Conservation (phyloP, 495 filamentous ascomycete species). For the Poronia punctata region DNA sequence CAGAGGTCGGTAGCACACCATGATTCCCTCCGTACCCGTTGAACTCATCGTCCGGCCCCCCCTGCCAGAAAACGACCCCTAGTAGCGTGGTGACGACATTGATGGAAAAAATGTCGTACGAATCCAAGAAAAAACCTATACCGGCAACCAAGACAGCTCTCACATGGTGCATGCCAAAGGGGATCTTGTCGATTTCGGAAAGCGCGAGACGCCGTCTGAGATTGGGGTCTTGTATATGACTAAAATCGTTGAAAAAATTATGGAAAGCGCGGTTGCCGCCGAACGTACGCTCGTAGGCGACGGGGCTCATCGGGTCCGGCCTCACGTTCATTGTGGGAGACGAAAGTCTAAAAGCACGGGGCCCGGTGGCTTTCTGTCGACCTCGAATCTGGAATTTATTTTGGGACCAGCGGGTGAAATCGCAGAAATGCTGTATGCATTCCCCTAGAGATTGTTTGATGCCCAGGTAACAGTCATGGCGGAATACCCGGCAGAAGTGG, state of each 20-base stretch:
- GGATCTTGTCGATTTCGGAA: constrained; percentile 65
- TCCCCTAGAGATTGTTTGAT: neutral
- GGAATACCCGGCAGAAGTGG: neutral
- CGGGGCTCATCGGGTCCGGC: constrained; percentile 30
- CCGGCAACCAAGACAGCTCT: constrained; percentile 67
- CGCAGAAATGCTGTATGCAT: constrained; percentile 1
- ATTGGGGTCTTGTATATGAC: constrained; percentile 62
- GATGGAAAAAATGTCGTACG: constrained; percentile 75
- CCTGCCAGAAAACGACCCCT: constrained; percentile 67
- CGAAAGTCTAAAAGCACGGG: too few relatives aligned
- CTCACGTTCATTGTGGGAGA: constrained; percentile 3
- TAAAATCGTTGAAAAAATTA: constrained; percentile 52
- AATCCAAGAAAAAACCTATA: constrained; percentile 73
- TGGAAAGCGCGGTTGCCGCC: constrained; percentile 54
- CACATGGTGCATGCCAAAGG: constrained; percentile 71
- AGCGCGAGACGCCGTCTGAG: constrained; percentile 64
- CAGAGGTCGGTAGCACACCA: constrained; percentile 48
- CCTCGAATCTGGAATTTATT: neutral
- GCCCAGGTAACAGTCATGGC: constrained; percentile 3
- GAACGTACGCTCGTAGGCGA: constrained; percentile 27
- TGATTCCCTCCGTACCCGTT: constrained; percentile 34
- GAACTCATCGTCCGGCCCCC: constrained; percentile 16
- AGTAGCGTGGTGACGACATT: constrained; percentile 63
- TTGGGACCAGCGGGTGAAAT: too few relatives aligned
- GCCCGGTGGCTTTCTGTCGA: neutral